phyloP scores from a whole-genome alignment of 2,329 filamentous ascomycete species.

The Mycogone perniciosa region DNA sequence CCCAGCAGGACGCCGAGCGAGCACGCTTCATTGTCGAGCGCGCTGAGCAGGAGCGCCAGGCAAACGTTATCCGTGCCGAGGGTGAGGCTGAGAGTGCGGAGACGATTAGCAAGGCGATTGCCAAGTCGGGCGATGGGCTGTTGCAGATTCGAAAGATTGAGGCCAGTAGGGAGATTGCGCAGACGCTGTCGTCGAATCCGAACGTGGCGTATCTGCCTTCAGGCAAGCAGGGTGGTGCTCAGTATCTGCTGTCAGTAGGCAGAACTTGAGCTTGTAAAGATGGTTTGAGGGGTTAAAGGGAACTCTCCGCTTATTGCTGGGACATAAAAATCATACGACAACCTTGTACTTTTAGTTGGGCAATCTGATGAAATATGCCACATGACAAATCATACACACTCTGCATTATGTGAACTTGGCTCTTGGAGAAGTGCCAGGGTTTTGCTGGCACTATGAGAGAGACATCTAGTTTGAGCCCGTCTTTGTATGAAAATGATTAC shows the following conservation, averaged over 20 bases:
- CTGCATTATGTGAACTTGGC: no score
- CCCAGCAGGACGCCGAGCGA: conserved; percentile 95
- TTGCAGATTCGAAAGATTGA: conserved; percentile 97
- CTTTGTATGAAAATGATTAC: no score
- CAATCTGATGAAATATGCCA: conserved; percentile 10
- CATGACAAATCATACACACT: not conserved
- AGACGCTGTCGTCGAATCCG: conserved; percentile 81
- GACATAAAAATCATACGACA: conserved; percentile 21
- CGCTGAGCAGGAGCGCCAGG: conserved; percentile 97
- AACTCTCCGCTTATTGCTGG: conserved; percentile 31
- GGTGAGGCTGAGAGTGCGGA: conserved; percentile 96
- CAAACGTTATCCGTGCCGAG: conserved; percentile 96
- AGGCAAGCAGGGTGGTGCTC: conserved; percentile 55
- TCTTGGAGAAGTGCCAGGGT: not conserved
- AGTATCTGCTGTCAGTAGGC: conserved; percentile 49
- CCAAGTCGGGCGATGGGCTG: conserved; percentile 86
- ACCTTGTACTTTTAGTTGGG: conserved; percentile 32
- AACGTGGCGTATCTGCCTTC: conserved; percentile 90
- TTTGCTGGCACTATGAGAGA: no score
- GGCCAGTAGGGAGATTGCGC: conserved; percentile 90
- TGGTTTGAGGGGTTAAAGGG: conserved; percentile 16
- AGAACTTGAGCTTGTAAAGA: conserved; percentile 27
- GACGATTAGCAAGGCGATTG: conserved; percentile 87
- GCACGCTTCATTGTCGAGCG: conserved; percentile 98
- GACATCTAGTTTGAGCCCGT: no score